These are phyloP conservation scores for Trichoderma atrobrunneum DNA, from an alignment of 2,329 filamentous ascomycete species.

Conservation along the genomic window DNA sequence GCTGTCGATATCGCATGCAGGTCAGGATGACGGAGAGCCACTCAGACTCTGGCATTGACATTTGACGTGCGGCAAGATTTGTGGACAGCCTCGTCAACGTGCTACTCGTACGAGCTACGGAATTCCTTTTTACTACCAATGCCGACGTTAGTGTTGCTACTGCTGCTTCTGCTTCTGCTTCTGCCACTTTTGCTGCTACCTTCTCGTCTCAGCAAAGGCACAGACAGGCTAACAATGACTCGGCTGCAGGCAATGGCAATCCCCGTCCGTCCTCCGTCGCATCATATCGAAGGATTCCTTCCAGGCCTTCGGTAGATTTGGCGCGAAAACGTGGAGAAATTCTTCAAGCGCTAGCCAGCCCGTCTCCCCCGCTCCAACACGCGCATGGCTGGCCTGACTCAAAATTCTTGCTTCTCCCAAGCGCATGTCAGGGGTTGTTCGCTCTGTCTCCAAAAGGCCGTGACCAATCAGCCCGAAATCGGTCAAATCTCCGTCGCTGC, in stretches of 20 bases:
- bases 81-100: background rate
- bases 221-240: background rate
- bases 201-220: background rate
- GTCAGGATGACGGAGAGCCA: background rate
- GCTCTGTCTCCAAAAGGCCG: background rate
- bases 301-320: slow-evolving; percentile 8
- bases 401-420: background rate
- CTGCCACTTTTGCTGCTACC: background rate
- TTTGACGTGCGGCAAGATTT: background rate
- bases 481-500: slow-evolving; percentile 10
- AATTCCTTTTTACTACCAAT: background rate
- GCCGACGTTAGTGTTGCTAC: background rate
- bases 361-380: slow-evolving; percentile 8
- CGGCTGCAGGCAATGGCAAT: background rate
- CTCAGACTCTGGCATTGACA: background rate
- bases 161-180: background rate
- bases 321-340: slow-evolving; percentile 8
- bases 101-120: background rate
- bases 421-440: background rate
- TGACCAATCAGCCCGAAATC: slow-evolving; percentile 12
- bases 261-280: background rate
- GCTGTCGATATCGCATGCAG: background rate
- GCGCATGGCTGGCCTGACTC: slow-evolving; percentile 3
- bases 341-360: background rate
- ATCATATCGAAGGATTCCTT: background rate